Percentiles rank a stretch among this genome's conserved stretches.
These are phyloP conservation scores for Marsdenia floribunda DNA, from an alignment of 257 asterid genomes.

Conservation along the genomic window DNA sequence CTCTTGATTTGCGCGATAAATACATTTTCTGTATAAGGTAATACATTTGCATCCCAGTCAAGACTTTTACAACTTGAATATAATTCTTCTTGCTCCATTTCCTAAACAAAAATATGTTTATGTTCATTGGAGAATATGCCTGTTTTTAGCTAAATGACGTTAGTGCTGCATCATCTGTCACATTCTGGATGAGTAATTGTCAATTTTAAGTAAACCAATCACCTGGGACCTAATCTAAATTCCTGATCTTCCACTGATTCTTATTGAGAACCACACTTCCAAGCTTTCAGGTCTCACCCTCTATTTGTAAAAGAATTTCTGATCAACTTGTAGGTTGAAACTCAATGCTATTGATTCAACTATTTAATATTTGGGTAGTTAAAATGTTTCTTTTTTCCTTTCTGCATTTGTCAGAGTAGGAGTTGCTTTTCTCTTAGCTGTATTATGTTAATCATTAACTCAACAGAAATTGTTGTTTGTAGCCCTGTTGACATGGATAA, in stretches of 20 bases:
- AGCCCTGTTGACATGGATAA: conserved; percentile 90
- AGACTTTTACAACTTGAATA: conserved; percentile 1
- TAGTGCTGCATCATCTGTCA: background rate
- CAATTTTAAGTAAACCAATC: background rate
- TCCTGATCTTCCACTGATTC: background rate
- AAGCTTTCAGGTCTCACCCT: background rate
- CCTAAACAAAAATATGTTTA: background rate
- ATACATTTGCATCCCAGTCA: conserved; percentile 12
- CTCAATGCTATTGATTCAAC: background rate
- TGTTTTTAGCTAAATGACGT: background rate
- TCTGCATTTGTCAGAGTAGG: background rate
- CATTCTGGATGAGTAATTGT: background rate
- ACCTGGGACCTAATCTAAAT: background rate
- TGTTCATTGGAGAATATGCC: background rate
- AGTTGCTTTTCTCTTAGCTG: background rate
- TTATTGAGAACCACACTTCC: background rate
- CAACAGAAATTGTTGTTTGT: conserved; percentile 22
- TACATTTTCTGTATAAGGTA: conserved; percentile 83
- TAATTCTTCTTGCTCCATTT: conserved; percentile 2
- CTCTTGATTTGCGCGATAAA: conserved; percentile 70
- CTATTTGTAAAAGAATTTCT: background rate
- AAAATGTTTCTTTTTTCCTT: background rate
- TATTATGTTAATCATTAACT: conserved; percentile 5
- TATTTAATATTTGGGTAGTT: background rate
- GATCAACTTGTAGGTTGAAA: background rate